Base-by-base conservation (phyloP, 1,139 yeast species). In the Candida pseudocylindracea region DNA sequence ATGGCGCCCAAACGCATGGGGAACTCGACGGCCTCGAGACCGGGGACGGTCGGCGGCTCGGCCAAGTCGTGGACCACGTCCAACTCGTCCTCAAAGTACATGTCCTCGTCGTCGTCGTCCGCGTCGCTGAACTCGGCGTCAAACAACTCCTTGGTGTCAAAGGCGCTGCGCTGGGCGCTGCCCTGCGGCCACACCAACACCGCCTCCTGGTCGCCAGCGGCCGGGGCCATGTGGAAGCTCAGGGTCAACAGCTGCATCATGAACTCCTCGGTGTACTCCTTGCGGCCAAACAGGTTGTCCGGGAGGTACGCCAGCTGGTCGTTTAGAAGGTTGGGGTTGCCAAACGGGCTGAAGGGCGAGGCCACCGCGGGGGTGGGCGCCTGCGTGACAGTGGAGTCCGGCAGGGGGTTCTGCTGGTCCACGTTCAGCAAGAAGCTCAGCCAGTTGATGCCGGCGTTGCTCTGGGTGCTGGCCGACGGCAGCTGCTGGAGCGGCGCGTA, bases 71-170 rank as follows among this genome's bases (percentile, higher is more conserved):
- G 10, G 29, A 53, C 59, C 42, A 54, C 54, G 30, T 42, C 44
- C 7, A 29, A 12, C 31, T 45, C 49, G 27, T 36, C 59, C 36
- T 53, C 55, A 40, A 51, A 55, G 41, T 55, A 55, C 35, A 55
- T 53, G 37, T 51, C 56, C 33, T 53, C 60, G 32, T 50, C 54
- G 13, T 51, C 54, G 33, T 54, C 58, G 29, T 72, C 53, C 39
- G 75, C 63, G 33, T 49, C 46, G 39, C 67, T 70, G 35, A 73
- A 60, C 13, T 53, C 49, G 12, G 46, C 50, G 36, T 57, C 62
- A 12, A 51, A 54, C 33, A 50, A 46, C 31, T 49, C 57, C 36
- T 53, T 60, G 37, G 49, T 44, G 31, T 48, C 40, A 31, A 54
- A 43, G 29, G 4, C 27, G 26, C n/a, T 7, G 24, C 8, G 10